Conservation (phyloP, 2,329 filamentous ascomycete genomes). For the Arthrobotrys megalospora region DNA sequence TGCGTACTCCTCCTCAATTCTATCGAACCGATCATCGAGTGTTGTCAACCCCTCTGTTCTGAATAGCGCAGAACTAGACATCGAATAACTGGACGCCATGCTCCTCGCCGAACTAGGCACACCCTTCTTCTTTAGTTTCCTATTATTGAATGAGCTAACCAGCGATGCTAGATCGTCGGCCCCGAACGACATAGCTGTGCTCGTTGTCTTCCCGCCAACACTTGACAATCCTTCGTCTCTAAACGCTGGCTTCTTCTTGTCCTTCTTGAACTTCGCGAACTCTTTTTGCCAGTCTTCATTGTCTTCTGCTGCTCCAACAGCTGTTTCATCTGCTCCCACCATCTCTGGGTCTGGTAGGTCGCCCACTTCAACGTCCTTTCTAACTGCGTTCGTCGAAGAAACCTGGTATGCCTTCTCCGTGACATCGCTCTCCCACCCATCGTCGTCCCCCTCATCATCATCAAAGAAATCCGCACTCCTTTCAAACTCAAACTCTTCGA, state of each 20-base stretch:
- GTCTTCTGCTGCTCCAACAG: slow-evolving; percentile 71
- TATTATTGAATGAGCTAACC: slow-evolving; percentile 55
- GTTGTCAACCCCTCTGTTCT: slow-evolving; percentile 89
- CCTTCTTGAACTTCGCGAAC: slow-evolving; percentile 94
- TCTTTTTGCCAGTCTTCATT: slow-evolving; percentile 91
- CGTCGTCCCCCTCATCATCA: slow-evolving; percentile 77
- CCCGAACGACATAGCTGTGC: slow-evolving; percentile 69
- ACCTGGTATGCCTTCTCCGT: slow-evolving; percentile 82
- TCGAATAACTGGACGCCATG: slow-evolving; percentile 87
- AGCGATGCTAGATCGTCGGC: slow-evolving; percentile 73
- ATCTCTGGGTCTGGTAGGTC: slow-evolving; percentile 67
- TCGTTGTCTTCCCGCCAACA: slow-evolving; percentile 63
- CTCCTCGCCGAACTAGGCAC: slow-evolving; percentile 76
- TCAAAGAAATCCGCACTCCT: slow-evolving; percentile 79
- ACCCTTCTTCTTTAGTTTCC: slow-evolving; percentile 85
- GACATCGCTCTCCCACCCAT: slow-evolving; percentile 94
- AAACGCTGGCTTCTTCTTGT: slow-evolving; percentile 71
- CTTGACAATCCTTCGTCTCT: slow-evolving; percentile 60
- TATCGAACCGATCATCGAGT: slow-evolving; percentile 92
- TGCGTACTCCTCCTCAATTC: slow-evolving; percentile 82
- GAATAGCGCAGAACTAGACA: slow-evolving; percentile 89
- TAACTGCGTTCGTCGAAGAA: slow-evolving; percentile 69
- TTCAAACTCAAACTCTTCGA: slow-evolving; percentile 76
- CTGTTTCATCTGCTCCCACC: slow-evolving; percentile 70
- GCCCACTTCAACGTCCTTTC: slow-evolving; percentile 66